These are phyloP conservation scores for Alternaria longipes DNA, from an alignment of 2,329 filamentous ascomycete species.

Conservation along the genomic window DNA sequence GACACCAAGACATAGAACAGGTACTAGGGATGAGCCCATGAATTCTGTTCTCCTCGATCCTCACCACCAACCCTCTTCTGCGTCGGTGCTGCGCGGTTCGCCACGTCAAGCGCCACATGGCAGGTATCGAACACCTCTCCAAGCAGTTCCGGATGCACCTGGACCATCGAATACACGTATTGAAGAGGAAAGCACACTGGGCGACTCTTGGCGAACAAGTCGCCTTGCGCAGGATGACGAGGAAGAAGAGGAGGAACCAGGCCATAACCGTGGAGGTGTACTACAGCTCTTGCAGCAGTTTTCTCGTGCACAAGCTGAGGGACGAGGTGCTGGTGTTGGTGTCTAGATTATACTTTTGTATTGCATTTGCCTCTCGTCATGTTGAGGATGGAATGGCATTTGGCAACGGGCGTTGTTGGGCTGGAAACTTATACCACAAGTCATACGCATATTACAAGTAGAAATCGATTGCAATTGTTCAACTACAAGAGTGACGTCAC, in stretches of 20 bases:
- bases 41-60: conserved; percentile 78
- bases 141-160: conserved; percentile 28
- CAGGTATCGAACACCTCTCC: conserved; percentile 53
- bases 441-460: conserved; percentile 7
- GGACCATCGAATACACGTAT: conserved; percentile 41
- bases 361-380: conserved; percentile 12
- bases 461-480: background rate
- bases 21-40: conserved; percentile 65
- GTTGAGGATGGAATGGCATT: conserved; percentile 10
- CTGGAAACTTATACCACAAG: conserved; percentile 9
- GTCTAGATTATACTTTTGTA: conserved; percentile 26
- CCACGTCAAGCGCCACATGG: conserved; percentile 58
- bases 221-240: conserved; percentile 56
- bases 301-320: conserved; percentile 67
- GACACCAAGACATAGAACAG: conserved; percentile 32
- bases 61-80: conserved; percentile 73
- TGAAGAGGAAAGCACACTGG: conserved; percentile 67
- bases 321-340: conserved; percentile 51
- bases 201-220: conserved; percentile 64
- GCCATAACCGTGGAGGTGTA: conserved; percentile 63
- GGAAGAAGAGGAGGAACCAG: conserved; percentile 57
- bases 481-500: background rate
- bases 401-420: background rate
- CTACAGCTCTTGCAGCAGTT: conserved; percentile 73
- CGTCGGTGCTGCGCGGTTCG: conserved; percentile 55